A percentile compares a stretch with the other conserved stretches of the same genome.
Evolutionary conservation across 169 alveolate species (phyloP).

Genomic region (Plasmodium gallinaceum): DNA sequence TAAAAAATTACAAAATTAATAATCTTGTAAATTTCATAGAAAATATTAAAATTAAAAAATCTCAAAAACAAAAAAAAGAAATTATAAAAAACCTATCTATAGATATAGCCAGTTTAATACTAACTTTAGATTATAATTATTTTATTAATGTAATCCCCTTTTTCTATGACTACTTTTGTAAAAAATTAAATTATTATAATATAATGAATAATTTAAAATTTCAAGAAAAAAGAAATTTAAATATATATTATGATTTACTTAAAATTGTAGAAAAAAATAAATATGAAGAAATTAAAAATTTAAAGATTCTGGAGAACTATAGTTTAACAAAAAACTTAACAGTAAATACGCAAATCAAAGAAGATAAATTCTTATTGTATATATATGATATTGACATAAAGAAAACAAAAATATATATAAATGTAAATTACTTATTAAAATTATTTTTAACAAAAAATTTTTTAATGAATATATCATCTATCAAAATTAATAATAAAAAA

Average conservation of each 20-base stretch:
- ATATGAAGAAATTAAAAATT: constrained; percentile 1
- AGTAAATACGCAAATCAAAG: constrained; percentile 5
- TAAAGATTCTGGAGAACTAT: neutral
- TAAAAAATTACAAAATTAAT: constrained; percentile 11
- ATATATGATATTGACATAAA: constrained; percentile 43
- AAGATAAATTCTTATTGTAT: constrained; percentile 24
- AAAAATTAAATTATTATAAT: constrained; percentile 7
- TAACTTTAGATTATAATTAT: constrained; percentile 53
- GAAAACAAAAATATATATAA: constrained; percentile 64
- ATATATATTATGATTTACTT: neutral
- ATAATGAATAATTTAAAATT: neutral
- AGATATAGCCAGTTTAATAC: constrained; percentile 42
- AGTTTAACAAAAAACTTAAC: neutral
- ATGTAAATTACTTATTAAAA: constrained; percentile 53
- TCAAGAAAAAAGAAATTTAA: constrained; percentile 3
- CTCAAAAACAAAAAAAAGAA: neutral
- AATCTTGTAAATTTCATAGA: constrained; percentile 52
- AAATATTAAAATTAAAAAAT: constrained; percentile 39
- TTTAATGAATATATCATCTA: constrained; percentile 67
- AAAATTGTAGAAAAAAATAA: constrained; percentile 1
- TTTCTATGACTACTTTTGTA: constrained; percentile 21
- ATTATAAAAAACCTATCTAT: constrained; percentile 33
- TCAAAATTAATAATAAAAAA: constrained; percentile 49
- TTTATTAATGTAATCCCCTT: constrained; percentile 36
- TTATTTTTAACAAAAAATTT: constrained; percentile 51